Evolutionary conservation across 345 rosid species (phyloP).

Genomic region (Crucihimalaya himalaica): DNA sequence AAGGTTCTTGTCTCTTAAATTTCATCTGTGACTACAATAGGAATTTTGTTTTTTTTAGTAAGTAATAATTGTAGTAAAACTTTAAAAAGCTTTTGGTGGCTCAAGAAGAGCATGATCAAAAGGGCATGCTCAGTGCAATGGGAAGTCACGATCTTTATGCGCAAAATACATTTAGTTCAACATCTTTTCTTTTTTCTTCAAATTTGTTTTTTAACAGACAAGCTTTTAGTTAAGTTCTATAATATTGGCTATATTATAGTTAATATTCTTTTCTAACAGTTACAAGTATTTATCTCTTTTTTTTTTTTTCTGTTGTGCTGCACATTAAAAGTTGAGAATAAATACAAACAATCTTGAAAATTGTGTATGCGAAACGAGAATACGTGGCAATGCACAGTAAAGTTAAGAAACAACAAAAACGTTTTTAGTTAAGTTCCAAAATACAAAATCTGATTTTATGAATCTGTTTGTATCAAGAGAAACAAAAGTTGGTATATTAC

Average conservation of each 20-base stretch:
- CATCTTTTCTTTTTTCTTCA: conserved; percentile 15
- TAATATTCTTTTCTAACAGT: conserved; percentile 10
- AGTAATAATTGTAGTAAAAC: neutral
- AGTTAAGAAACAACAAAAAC: neutral
- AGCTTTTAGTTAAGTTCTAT: conserved; percentile 5
- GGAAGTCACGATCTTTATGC: conserved; percentile 41
- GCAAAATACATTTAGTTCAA: conserved; percentile 33
- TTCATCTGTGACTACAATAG: conserved; percentile 1
- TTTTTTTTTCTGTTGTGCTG: neutral
- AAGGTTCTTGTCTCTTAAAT: conserved; percentile 2
- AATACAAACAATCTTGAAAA: conserved; percentile 30
- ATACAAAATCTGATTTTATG: neutral
- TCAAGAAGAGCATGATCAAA: conserved; percentile 37
- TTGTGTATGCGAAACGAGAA: conserved; percentile 7
- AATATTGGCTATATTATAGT: conserved; percentile 9
- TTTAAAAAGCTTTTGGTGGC: conserved; percentile 14
- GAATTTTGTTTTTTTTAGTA: neutral
- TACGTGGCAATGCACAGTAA: conserved; percentile 31
- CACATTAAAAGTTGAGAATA: conserved; percentile 15
- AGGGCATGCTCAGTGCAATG: conserved; percentile 26
- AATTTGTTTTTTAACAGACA: neutral
- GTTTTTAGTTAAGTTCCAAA: neutral
- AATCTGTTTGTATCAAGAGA: neutral
- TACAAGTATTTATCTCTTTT: neutral
- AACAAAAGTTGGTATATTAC: conserved; percentile 10